A percentile compares a stretch with the other conserved stretches of the same genome.
phyloP scores from a whole-genome alignment of 176 grass and related monocot species.

The Eragrostis nindensis region DNA sequence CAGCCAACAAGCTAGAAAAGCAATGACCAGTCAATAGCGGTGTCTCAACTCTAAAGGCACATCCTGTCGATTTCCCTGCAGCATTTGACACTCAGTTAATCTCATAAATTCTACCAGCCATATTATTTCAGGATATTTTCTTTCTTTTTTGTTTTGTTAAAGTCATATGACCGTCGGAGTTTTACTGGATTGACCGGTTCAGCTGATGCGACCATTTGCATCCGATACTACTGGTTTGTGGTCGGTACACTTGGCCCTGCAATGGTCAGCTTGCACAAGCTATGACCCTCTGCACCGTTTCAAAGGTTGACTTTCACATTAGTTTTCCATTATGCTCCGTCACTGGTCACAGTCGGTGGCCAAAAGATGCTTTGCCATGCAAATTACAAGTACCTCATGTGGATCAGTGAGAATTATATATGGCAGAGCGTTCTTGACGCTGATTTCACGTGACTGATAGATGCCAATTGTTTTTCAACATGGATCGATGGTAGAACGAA shows the following conservation, averaged over 20 bases:
- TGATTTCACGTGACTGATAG: background rate
- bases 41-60: background rate
- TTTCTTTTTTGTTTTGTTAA: background rate
- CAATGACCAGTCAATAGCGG: slow-evolving; percentile 15
- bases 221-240: background rate
- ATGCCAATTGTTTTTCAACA: background rate
- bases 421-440: slow-evolving; percentile 21
- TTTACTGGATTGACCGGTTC: background rate
- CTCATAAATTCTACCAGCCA: background rate
- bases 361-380: slow-evolving; percentile 6
- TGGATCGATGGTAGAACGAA: background rate
- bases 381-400: background rate
- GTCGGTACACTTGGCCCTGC: background rate
- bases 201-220: background rate
- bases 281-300: background rate
- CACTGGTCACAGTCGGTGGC: background rate
- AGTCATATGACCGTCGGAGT: background rate
- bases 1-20: slow-evolving; percentile 14
- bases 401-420: background rate
- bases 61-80: background rate
- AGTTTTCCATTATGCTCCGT: background rate
- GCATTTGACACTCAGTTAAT: background rate
- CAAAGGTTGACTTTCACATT: slow-evolving; percentile 15
- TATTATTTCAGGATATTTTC: background rate
- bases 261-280: slow-evolving; percentile 1